Evolutionary conservation across 768 basidiomycete species (phyloP).

Genomic region (Boletus huronensis): DNA sequence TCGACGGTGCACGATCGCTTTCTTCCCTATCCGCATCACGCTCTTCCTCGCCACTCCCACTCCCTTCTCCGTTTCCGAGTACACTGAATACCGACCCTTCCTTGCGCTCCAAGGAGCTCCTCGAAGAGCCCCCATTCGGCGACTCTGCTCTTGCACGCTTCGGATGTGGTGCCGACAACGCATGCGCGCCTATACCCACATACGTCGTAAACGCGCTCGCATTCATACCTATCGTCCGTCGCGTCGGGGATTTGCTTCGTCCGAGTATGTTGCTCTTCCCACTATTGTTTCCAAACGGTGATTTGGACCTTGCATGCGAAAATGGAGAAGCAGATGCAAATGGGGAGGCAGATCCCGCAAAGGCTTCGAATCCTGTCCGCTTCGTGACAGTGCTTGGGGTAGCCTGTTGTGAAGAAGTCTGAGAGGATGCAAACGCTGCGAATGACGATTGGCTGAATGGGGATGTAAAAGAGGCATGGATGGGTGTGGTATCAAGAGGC

Average conservation of each 20-base stretch:
- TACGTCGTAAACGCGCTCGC: slow-evolving; percentile 62
- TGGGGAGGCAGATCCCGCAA: slow-evolving; percentile 49
- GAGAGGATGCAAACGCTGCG: slow-evolving; percentile 16
- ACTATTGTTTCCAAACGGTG: slow-evolving; percentile 38
- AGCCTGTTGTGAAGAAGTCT: slow-evolving; percentile 11
- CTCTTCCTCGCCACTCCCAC: slow-evolving; percentile 41
- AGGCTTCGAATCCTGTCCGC: slow-evolving; percentile 56
- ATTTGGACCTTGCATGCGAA: slow-evolving; percentile 42
- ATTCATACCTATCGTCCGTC: slow-evolving; percentile 39
- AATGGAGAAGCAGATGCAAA: slow-evolving; percentile 41
- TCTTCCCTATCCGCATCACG: slow-evolving; percentile 35
- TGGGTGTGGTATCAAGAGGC: slow-evolving; percentile 23
- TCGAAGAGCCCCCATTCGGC: slow-evolving; percentile 40
- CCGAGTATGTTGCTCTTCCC: slow-evolving; percentile 25
- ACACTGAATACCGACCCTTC: slow-evolving; percentile 22
- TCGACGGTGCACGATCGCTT: slow-evolving; percentile 32
- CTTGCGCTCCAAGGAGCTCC: slow-evolving; percentile 44
- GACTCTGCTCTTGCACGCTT: slow-evolving; percentile 57
- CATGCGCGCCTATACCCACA: slow-evolving; percentile 45
- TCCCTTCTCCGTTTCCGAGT: slow-evolving; percentile 38
- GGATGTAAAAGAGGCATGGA: slow-evolving; percentile 20
- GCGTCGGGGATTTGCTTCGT: slow-evolving; percentile 55
- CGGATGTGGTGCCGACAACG: slow-evolving; percentile 38
- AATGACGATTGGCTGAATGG: slow-evolving; percentile 24
- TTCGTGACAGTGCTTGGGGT: slow-evolving; percentile 41